Base-by-base conservation (phyloP, 164 flowering plant species). In the Echeveria elegans region DNA sequence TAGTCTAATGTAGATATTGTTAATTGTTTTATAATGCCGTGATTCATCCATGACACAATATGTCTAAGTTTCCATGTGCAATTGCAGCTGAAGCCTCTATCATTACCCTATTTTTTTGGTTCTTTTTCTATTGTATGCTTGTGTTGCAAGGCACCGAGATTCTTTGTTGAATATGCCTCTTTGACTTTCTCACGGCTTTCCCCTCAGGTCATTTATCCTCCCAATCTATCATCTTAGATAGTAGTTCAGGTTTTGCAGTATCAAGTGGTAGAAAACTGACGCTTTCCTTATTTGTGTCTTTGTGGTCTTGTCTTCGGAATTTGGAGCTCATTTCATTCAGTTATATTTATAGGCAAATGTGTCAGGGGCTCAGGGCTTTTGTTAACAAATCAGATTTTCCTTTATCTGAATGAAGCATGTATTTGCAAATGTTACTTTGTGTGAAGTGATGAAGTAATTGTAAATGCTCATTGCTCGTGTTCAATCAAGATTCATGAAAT, bases 101-200 rank as follows among this genome's bases (percentile, higher is more conserved):
- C 26, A 19, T 26, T 1, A 28, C 26, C 34, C n/a, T n/a, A n/a
- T n/a, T n/a, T n/a, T n/a, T n/a, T n/a, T n/a, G n/a, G n/a, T n/a
- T 28, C 12, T 56, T 56, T 56, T 56, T 56, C 6, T 56, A 56
- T 11, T 56, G 61, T 28, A 56, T 56, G 61, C 61, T 56, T 28
- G 5, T 26, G 28, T 6, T 11, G 1, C 18, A 56, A 28, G 61
- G 32, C n/a, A 56, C 32, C 28, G 23, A 30, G 52, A 16, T 21
- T 16, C 19, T 47, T 47, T 47, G 23, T 47, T 47, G 23, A 21
- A 4, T 2, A 1, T 47, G 45, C 45, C n/a, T 24, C 12, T 23
- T 53, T 56, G 61, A 56, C 61, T 56, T 28, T 56, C 18, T 28
- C 61, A 11, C 32, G 28, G 61, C 24, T 6, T 24, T 24, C 26